Evolutionary conservation across 2,329 filamentous ascomycete genomes (phyloP).

Genomic region (Ramichloridium luteum): DNA sequence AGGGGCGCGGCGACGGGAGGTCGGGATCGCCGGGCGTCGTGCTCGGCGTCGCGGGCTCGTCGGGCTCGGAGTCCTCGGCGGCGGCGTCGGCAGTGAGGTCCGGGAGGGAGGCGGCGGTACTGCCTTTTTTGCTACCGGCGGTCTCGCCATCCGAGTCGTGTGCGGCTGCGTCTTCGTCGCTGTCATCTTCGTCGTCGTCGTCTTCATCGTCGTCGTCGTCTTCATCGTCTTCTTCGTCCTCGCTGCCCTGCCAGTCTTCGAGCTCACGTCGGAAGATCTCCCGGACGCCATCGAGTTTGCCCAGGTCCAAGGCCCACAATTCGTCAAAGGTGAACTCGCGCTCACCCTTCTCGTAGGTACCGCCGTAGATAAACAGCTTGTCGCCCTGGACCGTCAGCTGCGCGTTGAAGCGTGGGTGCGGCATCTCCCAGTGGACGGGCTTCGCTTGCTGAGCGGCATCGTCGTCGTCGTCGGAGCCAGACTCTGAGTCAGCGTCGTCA

Average conservation of each 20-base stretch:
- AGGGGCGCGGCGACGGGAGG: constrained; percentile 65
- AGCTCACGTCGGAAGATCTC: constrained; percentile 79
- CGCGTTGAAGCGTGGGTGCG: constrained; percentile 82
- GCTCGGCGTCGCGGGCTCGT: constrained; percentile 7
- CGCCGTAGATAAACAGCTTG: constrained; percentile 84
- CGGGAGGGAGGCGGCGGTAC: constrained; percentile 17
- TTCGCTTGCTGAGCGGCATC: constrained; percentile 40
- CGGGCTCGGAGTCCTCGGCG: constrained; percentile 13
- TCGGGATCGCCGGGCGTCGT: constrained; percentile 58
- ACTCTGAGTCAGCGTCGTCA: constrained; percentile 24
- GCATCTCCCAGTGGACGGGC: constrained; percentile 63
- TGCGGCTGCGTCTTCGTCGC: too few species aligned
- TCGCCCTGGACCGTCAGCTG: constrained; percentile 86
- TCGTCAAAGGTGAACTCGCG: constrained; percentile 94
- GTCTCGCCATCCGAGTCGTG: constrained; percentile 9
- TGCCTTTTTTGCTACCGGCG: constrained; percentile 43
- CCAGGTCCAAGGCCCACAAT: constrained; percentile 84
- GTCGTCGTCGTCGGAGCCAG: constrained; percentile 37
- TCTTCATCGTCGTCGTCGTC: constrained; percentile 41
- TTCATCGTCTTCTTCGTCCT: constrained; percentile 32
- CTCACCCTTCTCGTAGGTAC: constrained; percentile 90
- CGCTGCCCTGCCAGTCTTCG: constrained; percentile 62
- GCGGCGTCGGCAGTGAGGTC: constrained; percentile 11
- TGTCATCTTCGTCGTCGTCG: constrained; percentile 45
- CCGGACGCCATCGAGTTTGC: constrained; percentile 85